Evolutionary conservation across 495 filamentous ascomycete genomes (phyloP).

Genomic region (Aspergillus campestris): DNA sequence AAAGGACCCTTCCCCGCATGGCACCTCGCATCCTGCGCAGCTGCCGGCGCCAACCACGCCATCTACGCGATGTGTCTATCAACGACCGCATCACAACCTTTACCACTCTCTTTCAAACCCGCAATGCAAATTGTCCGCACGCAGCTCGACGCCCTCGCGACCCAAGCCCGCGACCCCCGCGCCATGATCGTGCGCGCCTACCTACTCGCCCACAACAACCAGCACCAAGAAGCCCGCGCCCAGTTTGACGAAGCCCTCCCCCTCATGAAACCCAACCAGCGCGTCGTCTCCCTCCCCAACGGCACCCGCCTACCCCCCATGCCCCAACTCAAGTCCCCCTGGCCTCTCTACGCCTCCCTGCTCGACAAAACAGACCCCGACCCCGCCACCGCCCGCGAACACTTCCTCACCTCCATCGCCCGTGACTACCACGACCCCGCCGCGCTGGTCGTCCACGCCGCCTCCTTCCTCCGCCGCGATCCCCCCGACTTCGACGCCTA

Average conservation of each 20-base stretch:
- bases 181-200: conserved; percentile 27
- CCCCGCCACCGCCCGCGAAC: neutral
- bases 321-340: too few species aligned
- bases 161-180: conserved; percentile 14
- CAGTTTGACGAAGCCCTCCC: conserved; percentile 13
- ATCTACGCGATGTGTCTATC: too few species aligned
- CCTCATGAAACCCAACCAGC: conserved; percentile 9
- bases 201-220: conserved; percentile 14
- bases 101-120: too few species aligned
- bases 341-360: too few species aligned
- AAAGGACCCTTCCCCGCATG: conserved; percentile 11
- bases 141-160: conserved; percentile 15
- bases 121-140: neutral
- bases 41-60: conserved; percentile 13
- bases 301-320: too few species aligned
- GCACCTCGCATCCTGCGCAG: conserved; percentile 15
- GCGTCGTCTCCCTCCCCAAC: too few species aligned
- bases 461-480: conserved; percentile 11
- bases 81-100: too few species aligned
- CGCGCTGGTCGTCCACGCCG: conserved; percentile 22
- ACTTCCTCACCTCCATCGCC: conserved; percentile 12
- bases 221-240: conserved; percentile 16
- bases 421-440: conserved; percentile 23
- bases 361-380: neutral
- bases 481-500: conserved; percentile 18